These are phyloP conservation scores for Zasmidium angulare DNA, from an alignment of 2,329 filamentous ascomycete species.

Conservation along the genomic window DNA sequence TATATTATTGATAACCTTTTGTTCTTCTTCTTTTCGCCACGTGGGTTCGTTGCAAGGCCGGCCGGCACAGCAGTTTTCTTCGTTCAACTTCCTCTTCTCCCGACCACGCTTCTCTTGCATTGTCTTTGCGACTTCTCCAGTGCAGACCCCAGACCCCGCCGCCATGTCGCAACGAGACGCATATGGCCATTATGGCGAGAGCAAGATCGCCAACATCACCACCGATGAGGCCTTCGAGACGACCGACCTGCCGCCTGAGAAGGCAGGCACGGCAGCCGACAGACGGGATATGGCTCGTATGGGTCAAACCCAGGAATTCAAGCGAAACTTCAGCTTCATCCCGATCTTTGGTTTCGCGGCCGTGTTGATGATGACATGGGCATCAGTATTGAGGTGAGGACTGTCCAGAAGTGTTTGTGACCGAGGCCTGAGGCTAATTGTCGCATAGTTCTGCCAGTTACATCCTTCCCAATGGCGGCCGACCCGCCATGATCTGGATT, in stretches of 20 bases:
- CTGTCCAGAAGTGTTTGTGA: neutral
- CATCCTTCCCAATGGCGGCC: slow-evolving; percentile 28
- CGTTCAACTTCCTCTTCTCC: neutral
- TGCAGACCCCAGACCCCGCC: neutral
- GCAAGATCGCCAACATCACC: slow-evolving; percentile 10
- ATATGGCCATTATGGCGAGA: slow-evolving; percentile 13
- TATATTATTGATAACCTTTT: neutral
- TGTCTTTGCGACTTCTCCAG: neutral
- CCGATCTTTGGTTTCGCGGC: slow-evolving; percentile 31
- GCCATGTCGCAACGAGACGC: slow-evolving; percentile 13
- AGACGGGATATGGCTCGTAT: slow-evolving; percentile 23
- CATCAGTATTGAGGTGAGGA: slow-evolving; percentile 15
- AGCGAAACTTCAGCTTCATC: slow-evolving; percentile 24
- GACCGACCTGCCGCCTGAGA: slow-evolving; percentile 21
- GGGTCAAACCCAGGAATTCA: slow-evolving; percentile 23
- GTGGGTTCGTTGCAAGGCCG: neutral
- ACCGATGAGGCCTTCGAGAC: slow-evolving; percentile 15
- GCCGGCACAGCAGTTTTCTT: neutral
- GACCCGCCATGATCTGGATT: slow-evolving; percentile 28
- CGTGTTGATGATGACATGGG: slow-evolving; percentile 34
- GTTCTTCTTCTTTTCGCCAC: neutral
- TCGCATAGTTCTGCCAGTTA: slow-evolving; percentile 23
- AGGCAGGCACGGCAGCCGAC: slow-evolving; percentile 20
- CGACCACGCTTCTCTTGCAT: neutral
- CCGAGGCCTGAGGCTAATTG: neutral